Conservation (phyloP, 192 early-diverging fungal genomes). For the Podila minutissima region DNA sequence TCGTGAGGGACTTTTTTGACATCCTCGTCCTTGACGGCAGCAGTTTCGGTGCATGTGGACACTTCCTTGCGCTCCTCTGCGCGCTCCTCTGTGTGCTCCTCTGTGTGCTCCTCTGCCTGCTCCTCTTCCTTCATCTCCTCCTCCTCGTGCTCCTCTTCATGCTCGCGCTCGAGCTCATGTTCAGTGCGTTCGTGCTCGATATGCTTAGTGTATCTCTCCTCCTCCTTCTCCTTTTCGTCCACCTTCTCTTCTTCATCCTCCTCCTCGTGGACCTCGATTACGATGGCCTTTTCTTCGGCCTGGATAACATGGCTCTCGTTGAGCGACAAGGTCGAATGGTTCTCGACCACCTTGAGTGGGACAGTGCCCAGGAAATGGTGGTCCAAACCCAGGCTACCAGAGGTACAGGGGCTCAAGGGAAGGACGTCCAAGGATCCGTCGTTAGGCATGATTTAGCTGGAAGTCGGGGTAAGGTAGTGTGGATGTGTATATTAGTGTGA, state of each 20-base stretch:
- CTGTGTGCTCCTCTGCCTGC: neutral
- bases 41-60: neutral
- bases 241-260: neutral
- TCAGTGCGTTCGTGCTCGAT: neutral
- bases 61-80: too few species aligned
- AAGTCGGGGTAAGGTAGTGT: neutral
- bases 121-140: neutral
- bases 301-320: conserved; percentile 5
- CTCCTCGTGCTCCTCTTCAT: neutral
- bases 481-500: neutral
- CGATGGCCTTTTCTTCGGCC: conserved; percentile 10
- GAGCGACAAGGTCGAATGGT: neutral
- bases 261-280: conserved; percentile 1
- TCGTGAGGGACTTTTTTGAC: neutral
- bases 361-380: conserved; percentile 14
- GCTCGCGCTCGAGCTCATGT: neutral
- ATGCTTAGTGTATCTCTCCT: neutral
- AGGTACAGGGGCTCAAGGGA: conserved; percentile 33
- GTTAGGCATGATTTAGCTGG: conserved; percentile 16
- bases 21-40: neutral
- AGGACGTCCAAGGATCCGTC: conserved; percentile 34
- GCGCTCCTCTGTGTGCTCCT: neutral
- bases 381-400: conserved; percentile 31
- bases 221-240: conserved; percentile 1
- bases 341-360: conserved; percentile 10